Percentiles rank a stretch among this genome's conserved stretches.
Conservation (phyloP, 2,329 filamentous ascomycete genomes). For the Capronia epimyces region DNA sequence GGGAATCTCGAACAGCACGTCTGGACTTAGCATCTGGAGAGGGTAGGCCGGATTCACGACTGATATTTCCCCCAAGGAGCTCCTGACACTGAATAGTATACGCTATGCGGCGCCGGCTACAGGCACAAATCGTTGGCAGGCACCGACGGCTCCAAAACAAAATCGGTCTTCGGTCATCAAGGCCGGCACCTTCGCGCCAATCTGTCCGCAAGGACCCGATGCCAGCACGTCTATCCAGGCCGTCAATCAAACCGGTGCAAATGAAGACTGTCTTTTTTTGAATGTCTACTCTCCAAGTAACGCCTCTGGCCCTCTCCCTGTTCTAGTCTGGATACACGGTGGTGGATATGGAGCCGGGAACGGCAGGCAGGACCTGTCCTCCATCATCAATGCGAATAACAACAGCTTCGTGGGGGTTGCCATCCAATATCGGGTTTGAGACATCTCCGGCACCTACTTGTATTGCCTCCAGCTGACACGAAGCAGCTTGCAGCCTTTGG, state of each 20-base stretch:
- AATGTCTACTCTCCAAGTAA: constrained; percentile 40
- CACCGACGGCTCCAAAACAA: constrained; percentile 29
- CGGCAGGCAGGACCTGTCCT: constrained; percentile 35
- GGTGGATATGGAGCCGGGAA: constrained; percentile 35
- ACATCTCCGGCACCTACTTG: neutral
- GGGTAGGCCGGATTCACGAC: constrained; percentile 34
- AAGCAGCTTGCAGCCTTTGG: constrained; percentile 43
- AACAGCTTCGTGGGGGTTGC: constrained; percentile 46
- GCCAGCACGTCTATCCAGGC: constrained; percentile 18
- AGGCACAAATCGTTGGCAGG: constrained; percentile 35
- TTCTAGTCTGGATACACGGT: constrained; percentile 40
- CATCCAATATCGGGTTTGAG: constrained; percentile 47
- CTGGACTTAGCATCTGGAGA: constrained; percentile 43
- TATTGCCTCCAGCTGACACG: constrained; percentile 1
- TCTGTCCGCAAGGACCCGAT: constrained; percentile 34
- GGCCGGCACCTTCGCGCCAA: constrained; percentile 31
- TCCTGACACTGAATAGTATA: constrained; percentile 31
- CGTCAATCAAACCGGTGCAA: constrained; percentile 25
- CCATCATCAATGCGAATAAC: constrained; percentile 45
- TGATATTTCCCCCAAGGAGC: neutral
- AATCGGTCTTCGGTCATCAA: constrained; percentile 29
- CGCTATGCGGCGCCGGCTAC: constrained; percentile 36
- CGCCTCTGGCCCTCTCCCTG: constrained; percentile 28
- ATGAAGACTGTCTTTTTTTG: constrained; percentile 40
- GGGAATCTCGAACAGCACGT: constrained; percentile 39